A percentile compares a stretch with the other conserved stretches of the same genome.
These are phyloP conservation scores for Leptodermis oblonga DNA, from an alignment of 257 asterid genomes.

Conservation along the genomic window DNA sequence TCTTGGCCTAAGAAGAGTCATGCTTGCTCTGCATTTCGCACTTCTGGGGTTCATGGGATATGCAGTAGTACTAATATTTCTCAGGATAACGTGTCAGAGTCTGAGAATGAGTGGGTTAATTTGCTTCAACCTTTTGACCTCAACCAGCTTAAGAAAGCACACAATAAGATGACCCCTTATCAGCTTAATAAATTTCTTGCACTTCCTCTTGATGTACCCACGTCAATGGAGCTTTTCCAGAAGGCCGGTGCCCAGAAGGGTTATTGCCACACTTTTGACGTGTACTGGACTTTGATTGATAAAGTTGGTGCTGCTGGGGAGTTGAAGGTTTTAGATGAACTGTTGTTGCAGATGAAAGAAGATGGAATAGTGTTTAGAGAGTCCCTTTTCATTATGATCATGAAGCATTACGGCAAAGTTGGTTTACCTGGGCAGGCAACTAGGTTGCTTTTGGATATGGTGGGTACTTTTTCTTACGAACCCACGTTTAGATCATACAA, in stretches of 20 bases:
- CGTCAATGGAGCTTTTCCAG: slow-evolving; percentile 63
- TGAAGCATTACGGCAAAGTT: slow-evolving; percentile 85
- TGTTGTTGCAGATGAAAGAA: slow-evolving; percentile 77
- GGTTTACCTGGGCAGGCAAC: slow-evolving; percentile 92
- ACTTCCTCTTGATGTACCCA: slow-evolving; percentile 64
- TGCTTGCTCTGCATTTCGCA: slow-evolving; percentile 20
- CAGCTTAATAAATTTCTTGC: slow-evolving; percentile 71
- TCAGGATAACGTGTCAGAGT: slow-evolving; percentile 31
- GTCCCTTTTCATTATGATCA: slow-evolving; percentile 66
- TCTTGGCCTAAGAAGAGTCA: background rate
- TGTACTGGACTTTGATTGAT: slow-evolving; percentile 63
- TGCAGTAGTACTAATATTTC: slow-evolving; percentile 22
- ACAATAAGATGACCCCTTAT: slow-evolving; percentile 57
- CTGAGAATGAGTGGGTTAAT: slow-evolving; percentile 82
- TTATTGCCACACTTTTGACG: slow-evolving; percentile 63
- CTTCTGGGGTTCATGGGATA: slow-evolving; percentile 19
- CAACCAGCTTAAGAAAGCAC: slow-evolving; percentile 62
- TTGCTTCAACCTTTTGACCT: slow-evolving; percentile 86
- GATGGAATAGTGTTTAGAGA: slow-evolving; percentile 64
- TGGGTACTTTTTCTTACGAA: slow-evolving; percentile 53
- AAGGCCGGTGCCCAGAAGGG: slow-evolving; percentile 68
- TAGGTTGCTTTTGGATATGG: slow-evolving; percentile 78
- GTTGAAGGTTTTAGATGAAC: slow-evolving; percentile 56
- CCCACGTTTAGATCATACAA: slow-evolving; percentile 85
- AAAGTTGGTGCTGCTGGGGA: slow-evolving; percentile 59